phyloP scores from a whole-genome alignment of 2,329 filamentous ascomycete species.

The Penicillium sp. region DNA sequence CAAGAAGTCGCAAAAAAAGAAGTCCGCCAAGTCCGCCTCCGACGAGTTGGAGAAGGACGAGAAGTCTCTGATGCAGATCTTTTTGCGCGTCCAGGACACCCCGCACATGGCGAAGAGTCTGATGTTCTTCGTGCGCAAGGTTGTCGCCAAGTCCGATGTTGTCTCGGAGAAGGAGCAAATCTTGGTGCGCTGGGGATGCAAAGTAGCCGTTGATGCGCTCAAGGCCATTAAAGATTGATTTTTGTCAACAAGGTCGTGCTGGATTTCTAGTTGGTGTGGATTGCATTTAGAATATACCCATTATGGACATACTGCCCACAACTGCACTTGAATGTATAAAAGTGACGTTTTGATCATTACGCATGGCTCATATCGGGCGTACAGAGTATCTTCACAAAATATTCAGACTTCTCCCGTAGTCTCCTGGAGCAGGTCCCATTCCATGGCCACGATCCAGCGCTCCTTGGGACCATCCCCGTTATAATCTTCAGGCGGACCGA shows the following conservation, averaged over 20 bases:
- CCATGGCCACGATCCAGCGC: constrained; percentile 39
- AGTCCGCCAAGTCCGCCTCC: constrained; percentile 15
- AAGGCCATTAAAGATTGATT: constrained; percentile 33
- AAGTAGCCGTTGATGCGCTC: constrained; percentile 42
- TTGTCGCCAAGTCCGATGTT: constrained; percentile 64
- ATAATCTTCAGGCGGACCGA: not conserved
- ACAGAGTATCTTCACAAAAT: not conserved
- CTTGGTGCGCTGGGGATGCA: constrained; percentile 48
- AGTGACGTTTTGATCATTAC: not conserved
- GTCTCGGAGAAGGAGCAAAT: constrained; percentile 52
- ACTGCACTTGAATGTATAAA: constrained; percentile 1
- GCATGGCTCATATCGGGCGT: constrained; percentile 1
- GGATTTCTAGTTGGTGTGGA: constrained; percentile 3
- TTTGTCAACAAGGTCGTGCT: not conserved
- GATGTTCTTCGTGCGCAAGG: constrained; percentile 75
- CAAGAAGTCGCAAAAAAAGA: constrained; percentile 25
- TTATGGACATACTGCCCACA: constrained; percentile 10
- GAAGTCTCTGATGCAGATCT: constrained; percentile 61
- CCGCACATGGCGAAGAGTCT: constrained; percentile 70
- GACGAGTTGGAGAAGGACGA: constrained; percentile 49
- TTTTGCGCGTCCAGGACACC: constrained; percentile 61
- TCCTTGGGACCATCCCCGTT: constrained; percentile 1
- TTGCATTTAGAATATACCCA: constrained; percentile 19
- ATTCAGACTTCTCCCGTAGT: constrained; percentile 3
- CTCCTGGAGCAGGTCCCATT: constrained; percentile 38